These are phyloP conservation scores for Pseudopyricularia cyperi DNA, from an alignment of 2,329 filamentous ascomycete genomes.

Conservation along the genomic window DNA sequence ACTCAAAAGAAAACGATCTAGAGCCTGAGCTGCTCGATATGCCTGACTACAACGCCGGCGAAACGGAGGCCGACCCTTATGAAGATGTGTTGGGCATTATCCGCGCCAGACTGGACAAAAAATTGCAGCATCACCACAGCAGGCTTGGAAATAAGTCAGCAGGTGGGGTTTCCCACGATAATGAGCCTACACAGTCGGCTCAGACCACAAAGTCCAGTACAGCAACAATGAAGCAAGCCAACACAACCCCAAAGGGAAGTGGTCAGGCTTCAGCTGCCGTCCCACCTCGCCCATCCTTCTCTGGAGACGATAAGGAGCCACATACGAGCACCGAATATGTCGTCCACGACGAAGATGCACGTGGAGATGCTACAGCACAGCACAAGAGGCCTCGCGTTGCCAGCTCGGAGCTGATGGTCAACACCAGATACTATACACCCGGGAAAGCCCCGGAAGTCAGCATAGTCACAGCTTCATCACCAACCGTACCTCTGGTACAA, in stretches of 20 bases:
- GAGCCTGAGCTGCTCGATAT: not conserved
- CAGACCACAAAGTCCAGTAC: not conserved
- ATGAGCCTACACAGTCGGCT: not conserved
- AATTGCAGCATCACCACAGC: not conserved
- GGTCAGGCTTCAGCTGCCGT: not conserved
- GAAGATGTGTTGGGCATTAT: not conserved
- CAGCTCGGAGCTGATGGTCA: slow-evolving; percentile 1
- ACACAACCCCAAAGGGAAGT: not conserved
- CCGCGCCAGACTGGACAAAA: not conserved
- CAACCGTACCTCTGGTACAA: not conserved
- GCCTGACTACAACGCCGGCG: not conserved
- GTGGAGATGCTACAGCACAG: not conserved
- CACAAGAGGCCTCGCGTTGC: not conserved
- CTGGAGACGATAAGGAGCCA: not conserved
- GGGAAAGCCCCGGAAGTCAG: not conserved
- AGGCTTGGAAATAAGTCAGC: not conserved
- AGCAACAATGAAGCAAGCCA: not conserved
- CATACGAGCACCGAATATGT: not conserved
- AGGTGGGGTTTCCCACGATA: not conserved
- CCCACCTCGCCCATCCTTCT: not conserved
- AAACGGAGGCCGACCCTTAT: not conserved
- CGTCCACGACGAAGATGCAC: not conserved
- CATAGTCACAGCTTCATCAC: not conserved
- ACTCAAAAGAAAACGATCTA: not conserved
- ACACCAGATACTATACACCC: slow-evolving; percentile 10